phyloP scores from a whole-genome alignment of 116 monocot species.

The Dioscorea cayenensis region DNA sequence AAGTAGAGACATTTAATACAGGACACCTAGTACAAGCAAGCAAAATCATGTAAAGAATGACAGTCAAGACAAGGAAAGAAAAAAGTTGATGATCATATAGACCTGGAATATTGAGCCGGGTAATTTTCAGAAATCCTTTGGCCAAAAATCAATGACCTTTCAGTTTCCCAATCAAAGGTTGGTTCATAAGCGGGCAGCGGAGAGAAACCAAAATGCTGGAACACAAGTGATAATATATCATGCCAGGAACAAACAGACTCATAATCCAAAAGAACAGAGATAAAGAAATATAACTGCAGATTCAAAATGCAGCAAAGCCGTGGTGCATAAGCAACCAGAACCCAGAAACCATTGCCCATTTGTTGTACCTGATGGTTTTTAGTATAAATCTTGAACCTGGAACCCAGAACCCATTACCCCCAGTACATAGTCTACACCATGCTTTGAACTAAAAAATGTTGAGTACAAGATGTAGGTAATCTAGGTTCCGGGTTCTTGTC shows the following conservation, averaged over 20 bases:
- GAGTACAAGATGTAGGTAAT: too few relatives aligned
- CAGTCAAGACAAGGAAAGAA: not conserved
- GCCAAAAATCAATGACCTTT: slow-evolving; percentile 88
- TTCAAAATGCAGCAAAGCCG: too few relatives aligned
- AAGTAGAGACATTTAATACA: not conserved
- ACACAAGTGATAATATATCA: not conserved
- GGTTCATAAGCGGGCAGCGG: slow-evolving; percentile 97
- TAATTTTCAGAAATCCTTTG: slow-evolving; percentile 71
- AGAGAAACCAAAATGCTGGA: slow-evolving; percentile 86
- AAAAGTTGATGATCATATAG: not conserved
- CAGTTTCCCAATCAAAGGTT: slow-evolving; percentile 97
- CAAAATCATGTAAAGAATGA: not conserved
- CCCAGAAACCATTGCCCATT: too few relatives aligned
- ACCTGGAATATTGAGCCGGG: slow-evolving; percentile 64
- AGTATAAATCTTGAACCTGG: too few relatives aligned
- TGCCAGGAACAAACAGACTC: not conserved
- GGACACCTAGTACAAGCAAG: not conserved
- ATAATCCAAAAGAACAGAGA: too few relatives aligned
- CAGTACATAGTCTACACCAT: too few relatives aligned
- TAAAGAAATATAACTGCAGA: too few relatives aligned
- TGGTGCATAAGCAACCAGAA: too few relatives aligned
- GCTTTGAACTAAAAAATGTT: too few relatives aligned
- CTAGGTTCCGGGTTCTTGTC: too few relatives aligned
- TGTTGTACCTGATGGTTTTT: too few relatives aligned
- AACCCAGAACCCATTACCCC: too few relatives aligned